A percentile compares a stretch with the other conserved stretches of the same genome.
phyloP scores from a whole-genome alignment of 352 stramenopile species.

The Phytopythium helicoides region DNA sequence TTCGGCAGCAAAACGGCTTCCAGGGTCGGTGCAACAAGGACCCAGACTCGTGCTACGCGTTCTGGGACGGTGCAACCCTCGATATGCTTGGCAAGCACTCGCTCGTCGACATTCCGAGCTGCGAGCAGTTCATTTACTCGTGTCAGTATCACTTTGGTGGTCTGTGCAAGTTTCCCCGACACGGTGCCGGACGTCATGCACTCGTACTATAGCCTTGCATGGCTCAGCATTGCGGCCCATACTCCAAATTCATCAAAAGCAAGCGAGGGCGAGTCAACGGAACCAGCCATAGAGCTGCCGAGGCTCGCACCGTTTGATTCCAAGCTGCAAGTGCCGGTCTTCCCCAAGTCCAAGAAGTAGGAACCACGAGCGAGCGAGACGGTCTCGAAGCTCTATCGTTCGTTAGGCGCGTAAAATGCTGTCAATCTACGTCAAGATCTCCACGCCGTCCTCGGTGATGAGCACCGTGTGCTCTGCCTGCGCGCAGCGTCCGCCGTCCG shows the following conservation, averaged over 20 bases:
- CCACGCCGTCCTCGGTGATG: conserved; percentile 93
- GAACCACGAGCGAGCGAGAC: conserved; percentile 13
- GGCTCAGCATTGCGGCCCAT: conserved; percentile 80
- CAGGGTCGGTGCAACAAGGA: conserved; percentile 91
- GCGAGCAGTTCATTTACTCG: conserved; percentile 73
- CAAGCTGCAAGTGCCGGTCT: conserved; percentile 80
- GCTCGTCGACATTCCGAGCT: conserved; percentile 72
- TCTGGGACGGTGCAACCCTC: conserved; percentile 91
- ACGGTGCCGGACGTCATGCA: conserved; percentile 89
- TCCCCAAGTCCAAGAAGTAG: conserved; percentile 27
- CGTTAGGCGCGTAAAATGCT: conserved; percentile 5
- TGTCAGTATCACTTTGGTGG: conserved; percentile 87
- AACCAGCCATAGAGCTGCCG: conserved; percentile 10
- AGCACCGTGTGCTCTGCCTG: conserved; percentile 99
- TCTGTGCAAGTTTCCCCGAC: conserved; percentile 79
- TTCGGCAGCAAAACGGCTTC: conserved; percentile 83
- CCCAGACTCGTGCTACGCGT: conserved; percentile 90
- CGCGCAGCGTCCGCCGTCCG: conserved; percentile 90
- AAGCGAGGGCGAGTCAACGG: conserved; percentile 1
- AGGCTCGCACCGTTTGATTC: conserved; percentile 53
- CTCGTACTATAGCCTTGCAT: conserved; percentile 89
- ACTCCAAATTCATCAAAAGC: not conserved
- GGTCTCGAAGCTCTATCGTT: conserved; percentile 4
- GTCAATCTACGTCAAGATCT: conserved; percentile 89
- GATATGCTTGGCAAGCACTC: conserved; percentile 73